Base-by-base conservation (phyloP, 106 monocot species). In the Gastrodia elata region DNA sequence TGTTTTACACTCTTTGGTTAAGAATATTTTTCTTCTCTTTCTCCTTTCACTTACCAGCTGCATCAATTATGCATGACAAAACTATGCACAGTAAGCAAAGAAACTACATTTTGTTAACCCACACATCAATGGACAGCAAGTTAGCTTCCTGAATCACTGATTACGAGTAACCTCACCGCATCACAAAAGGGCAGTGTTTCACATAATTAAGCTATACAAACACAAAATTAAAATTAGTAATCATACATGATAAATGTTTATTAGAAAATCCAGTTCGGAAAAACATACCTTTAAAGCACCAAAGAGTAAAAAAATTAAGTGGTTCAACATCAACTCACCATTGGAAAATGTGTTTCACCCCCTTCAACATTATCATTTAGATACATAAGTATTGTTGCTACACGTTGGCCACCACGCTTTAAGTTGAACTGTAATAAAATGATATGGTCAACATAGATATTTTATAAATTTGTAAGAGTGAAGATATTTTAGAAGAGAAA, bases 311-410 rank as follows among this genome's bases (percentile, higher is more conserved):
- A 61, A 27, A 36, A 67, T 36, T 37, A 67, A 37, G 36, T 37
- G 67, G 37, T 36, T 36, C 67, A 16, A 67, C 7, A 61, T 61
- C 57, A 81, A 79, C 83, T 74, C 73, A 90, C 89, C 86, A 82
- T 36, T 26, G 89, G 89, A 78, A 90, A 90, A 58, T 82, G 75
- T 52, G 89, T 90, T 81, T 90, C 89, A 69, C 89, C 89, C 32
- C 89, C 89, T 80, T 90, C 89, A 80, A 82, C 86, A 73, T 79
- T 72, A 78, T 86, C 84, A 65, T 75, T 90, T 65, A 90, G 81
- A 67, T 90, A 90, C 89, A 90, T 90, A 16, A 90, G 86, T 79
- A 90, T 84, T 48, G 89, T 90, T 70, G 89, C 89, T 75, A 90
- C 44, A 36, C 89, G 81, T 49, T 90, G 89, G 6, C 86, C 86